Percentiles rank a stretch among this genome's conserved stretches.
Conservation (phyloP, 2,329 filamentous ascomycete genomes). For the Fusarium nisikadoi region DNA sequence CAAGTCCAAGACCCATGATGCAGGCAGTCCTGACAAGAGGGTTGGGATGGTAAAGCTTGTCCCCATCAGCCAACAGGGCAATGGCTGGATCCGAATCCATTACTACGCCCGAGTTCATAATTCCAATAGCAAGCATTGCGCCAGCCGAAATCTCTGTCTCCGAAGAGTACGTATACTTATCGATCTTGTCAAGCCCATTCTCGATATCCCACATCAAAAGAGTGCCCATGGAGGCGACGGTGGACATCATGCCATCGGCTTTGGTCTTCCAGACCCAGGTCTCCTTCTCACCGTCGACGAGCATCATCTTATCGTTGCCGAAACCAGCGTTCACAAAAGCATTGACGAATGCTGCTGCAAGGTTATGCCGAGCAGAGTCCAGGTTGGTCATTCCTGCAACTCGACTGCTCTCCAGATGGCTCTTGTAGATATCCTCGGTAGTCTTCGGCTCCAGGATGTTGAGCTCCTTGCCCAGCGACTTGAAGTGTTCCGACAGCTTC, state of each 20-base stretch:
- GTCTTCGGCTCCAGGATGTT: conserved; percentile 97
- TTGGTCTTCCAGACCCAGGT: conserved; percentile 99
- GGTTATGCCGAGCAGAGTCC: conserved; percentile 94
- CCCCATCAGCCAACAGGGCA: conserved; percentile 82
- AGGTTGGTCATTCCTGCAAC: conserved; percentile 94
- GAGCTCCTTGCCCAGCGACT: conserved; percentile 90
- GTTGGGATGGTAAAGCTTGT: conserved; percentile 82
- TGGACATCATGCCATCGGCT: conserved; percentile 96
- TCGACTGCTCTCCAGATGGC: conserved; percentile 93
- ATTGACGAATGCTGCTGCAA: conserved; percentile 96
- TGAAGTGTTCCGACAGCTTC: conserved; percentile 91
- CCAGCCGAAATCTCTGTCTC: conserved; percentile 89
- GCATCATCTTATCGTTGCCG: conserved; percentile 97
- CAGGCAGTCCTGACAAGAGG: conserved; percentile 81
- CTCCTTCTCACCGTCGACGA: conserved; percentile 86
- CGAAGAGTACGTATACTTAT: conserved; percentile 87
- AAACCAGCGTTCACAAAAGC: conserved; percentile 97
- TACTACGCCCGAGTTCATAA: conserved; percentile 92
- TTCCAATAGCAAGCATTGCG: conserved; percentile 91
- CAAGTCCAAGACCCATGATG: conserved; percentile 95
- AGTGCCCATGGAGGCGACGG: conserved; percentile 91
- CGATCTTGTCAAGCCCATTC: conserved; percentile 89
- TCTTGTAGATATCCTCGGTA: conserved; percentile 99
- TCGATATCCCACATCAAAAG: conserved; percentile 95
- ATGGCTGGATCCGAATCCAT: conserved; percentile 91